Evolutionary conservation across 2,329 filamentous ascomycete species (phyloP).

Genomic region (Knoxdaviesia capensis): DNA sequence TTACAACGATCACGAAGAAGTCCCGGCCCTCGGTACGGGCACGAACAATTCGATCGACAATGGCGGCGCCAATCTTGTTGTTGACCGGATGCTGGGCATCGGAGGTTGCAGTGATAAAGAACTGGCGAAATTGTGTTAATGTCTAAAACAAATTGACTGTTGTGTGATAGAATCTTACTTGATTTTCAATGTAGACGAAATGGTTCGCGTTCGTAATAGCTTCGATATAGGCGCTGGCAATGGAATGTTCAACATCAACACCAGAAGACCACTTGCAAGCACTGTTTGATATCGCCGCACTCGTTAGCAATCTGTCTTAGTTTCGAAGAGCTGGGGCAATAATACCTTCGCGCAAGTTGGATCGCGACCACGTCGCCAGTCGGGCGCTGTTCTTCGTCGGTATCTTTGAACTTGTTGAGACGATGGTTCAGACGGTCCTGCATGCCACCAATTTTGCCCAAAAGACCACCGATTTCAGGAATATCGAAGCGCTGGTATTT

Average conservation of each 20-base stretch:
- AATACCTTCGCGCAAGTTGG: conserved; percentile 29
- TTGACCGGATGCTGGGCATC: conserved; percentile 50
- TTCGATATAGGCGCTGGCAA: conserved; percentile 66
- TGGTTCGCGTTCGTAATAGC: conserved; percentile 48
- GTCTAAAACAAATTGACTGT: neutral
- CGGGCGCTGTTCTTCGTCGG: neutral
- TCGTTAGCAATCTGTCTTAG: neutral
- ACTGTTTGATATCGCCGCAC: conserved; percentile 11
- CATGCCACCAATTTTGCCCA: too few species aligned
- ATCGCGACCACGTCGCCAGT: conserved; percentile 11
- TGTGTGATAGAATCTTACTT: conserved; percentile 14
- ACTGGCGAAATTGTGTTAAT: conserved; percentile 20
- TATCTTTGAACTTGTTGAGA: neutral
- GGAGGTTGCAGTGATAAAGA: conserved; percentile 69
- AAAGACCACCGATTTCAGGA: too few species aligned
- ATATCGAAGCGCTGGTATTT: conserved; percentile 21
- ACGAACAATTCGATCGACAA: conserved; percentile 57
- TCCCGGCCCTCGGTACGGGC: conserved; percentile 43
- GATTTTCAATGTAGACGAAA: conserved; percentile 66
- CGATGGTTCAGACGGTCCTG: conserved; percentile 1
- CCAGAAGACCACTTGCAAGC: conserved; percentile 31
- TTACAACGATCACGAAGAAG: conserved; percentile 59
- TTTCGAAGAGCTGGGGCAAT: neutral
- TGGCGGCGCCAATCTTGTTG: conserved; percentile 61
- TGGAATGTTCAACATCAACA: conserved; percentile 46